Evolutionary conservation across 768 basidiomycete genomes (phyloP).

Genomic region (Royoungia palumana): DNA sequence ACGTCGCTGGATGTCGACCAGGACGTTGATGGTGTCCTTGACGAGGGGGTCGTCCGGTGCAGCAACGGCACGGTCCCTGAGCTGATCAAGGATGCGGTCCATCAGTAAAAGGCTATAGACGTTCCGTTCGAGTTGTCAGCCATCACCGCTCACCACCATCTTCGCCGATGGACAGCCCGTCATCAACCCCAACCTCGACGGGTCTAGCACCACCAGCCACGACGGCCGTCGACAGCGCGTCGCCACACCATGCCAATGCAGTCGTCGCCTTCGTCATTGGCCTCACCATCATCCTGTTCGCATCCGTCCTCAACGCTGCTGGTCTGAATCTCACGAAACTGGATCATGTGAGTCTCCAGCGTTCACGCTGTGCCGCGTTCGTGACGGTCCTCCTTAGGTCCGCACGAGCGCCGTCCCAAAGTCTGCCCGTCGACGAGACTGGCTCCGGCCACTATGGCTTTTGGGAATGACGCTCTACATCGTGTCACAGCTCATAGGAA

Average conservation of each 20-base stretch:
- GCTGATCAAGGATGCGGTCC: slow-evolving; percentile 28
- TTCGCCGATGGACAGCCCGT: slow-evolving; percentile 17
- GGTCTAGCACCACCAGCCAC: slow-evolving; percentile 13
- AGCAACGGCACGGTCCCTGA: slow-evolving; percentile 12
- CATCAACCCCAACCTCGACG: slow-evolving; percentile 11
- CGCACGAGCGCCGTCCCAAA: slow-evolving; percentile 76
- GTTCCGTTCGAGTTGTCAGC: too few species aligned
- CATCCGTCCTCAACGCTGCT: slow-evolving; percentile 84
- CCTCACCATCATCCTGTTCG: slow-evolving; percentile 76
- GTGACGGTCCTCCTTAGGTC: slow-evolving; percentile 42
- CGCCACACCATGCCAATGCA: slow-evolving; percentile 47
- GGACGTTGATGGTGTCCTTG: slow-evolving; percentile 16
- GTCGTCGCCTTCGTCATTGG: slow-evolving; percentile 80
- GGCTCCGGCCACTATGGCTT: slow-evolving; percentile 83
- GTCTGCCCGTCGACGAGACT: slow-evolving; percentile 68
- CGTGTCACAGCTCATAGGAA: slow-evolving; percentile 82
- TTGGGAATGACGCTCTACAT: slow-evolving; percentile 94
- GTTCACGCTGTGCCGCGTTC: not conserved
- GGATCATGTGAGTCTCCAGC: slow-evolving; percentile 65
- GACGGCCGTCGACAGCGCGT: slow-evolving; percentile 17
- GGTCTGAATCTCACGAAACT: slow-evolving; percentile 95
- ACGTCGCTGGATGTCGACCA: slow-evolving; percentile 21
- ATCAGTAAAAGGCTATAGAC: slow-evolving; percentile 8
- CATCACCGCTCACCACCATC: slow-evolving; percentile 4
- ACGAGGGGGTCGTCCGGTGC: slow-evolving; percentile 16